A percentile compares a stretch with the other conserved stretches of the same genome.
phyloP scores from a whole-genome alignment of 352 stramenopile genomes.

The Phytopythium sindhum region DNA sequence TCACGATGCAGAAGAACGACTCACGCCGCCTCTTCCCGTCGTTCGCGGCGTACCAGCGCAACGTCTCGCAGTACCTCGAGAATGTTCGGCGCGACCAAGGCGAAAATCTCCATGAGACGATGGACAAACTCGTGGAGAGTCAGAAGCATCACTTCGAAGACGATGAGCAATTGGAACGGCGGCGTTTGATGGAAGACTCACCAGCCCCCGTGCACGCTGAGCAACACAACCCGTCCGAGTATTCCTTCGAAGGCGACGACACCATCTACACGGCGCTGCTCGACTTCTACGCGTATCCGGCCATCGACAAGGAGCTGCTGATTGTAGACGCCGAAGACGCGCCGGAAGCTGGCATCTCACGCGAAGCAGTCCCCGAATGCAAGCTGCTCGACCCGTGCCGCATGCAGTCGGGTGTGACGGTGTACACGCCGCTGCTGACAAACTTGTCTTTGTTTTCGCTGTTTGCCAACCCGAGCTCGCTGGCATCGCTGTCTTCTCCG shows the following conservation, averaged over 20 bases:
- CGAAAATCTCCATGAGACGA: not conserved
- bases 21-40: conserved; percentile 30
- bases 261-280: conserved; percentile 28
- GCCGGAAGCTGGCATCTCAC: not conserved
- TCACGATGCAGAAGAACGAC: conserved; percentile 23
- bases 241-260: not conserved
- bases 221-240: not conserved
- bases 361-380: not conserved
- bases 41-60: conserved; percentile 21
- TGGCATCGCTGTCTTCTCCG: conserved; percentile 12
- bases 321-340: not conserved
- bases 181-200: not conserved
- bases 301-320: conserved; percentile 18
- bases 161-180: not conserved
- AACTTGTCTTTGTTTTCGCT: conserved; percentile 19
- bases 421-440: conserved; percentile 50
- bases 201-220: not conserved
- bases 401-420: conserved; percentile 51
- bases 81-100: not conserved
- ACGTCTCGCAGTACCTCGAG: not conserved
- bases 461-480: conserved; percentile 14
- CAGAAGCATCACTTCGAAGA: not conserved
- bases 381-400: conserved; percentile 19
- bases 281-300: conserved; percentile 48
- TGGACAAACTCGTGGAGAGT: not conserved